Conservation (phyloP, 352 stramenopile species). For the Phytopythium chamaehyphon region DNA sequence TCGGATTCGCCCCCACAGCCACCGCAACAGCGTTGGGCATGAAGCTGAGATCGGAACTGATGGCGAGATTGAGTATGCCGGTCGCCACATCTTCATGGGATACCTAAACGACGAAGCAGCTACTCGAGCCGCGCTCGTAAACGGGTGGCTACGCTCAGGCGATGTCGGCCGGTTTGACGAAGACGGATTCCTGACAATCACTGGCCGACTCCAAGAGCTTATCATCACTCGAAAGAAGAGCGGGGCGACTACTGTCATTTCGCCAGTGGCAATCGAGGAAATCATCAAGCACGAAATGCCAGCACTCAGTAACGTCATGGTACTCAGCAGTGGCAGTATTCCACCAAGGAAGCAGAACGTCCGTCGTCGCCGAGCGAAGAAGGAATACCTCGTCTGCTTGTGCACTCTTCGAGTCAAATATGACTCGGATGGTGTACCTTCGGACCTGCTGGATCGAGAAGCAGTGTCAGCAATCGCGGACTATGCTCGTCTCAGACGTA, state of each 20-base stretch:
- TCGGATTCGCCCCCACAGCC: slow-evolving; percentile 29
- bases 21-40: not conserved
- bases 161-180: slow-evolving; percentile 84
- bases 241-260: slow-evolving; percentile 25
- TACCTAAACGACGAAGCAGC: slow-evolving; percentile 60
- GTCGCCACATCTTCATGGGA: slow-evolving; percentile 70
- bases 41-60: slow-evolving; percentile 11
- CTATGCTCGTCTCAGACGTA: slow-evolving; percentile 5
- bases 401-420: slow-evolving; percentile 77
- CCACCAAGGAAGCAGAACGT: not conserved
- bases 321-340: slow-evolving; percentile 17
- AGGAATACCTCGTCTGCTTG: slow-evolving; percentile 88
- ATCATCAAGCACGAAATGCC: slow-evolving; percentile 80
- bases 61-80: slow-evolving; percentile 63
- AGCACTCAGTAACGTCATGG: slow-evolving; percentile 83
- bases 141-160: slow-evolving; percentile 91
- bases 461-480: slow-evolving; percentile 57
- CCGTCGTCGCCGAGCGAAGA: slow-evolving; percentile 76
- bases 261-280: slow-evolving; percentile 86
- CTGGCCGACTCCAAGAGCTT: slow-evolving; percentile 92
- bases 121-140: slow-evolving; percentile 48
- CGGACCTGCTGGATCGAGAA: slow-evolving; percentile 65
- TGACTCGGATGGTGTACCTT: slow-evolving; percentile 52
- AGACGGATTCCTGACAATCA: slow-evolving; percentile 90
- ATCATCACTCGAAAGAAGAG: slow-evolving; percentile 93